A percentile compares a stretch with the other conserved stretches of the same genome.
phyloP scores from a whole-genome alignment of 2,329 filamentous ascomycete species.

The Xylariaceae sp. region DNA sequence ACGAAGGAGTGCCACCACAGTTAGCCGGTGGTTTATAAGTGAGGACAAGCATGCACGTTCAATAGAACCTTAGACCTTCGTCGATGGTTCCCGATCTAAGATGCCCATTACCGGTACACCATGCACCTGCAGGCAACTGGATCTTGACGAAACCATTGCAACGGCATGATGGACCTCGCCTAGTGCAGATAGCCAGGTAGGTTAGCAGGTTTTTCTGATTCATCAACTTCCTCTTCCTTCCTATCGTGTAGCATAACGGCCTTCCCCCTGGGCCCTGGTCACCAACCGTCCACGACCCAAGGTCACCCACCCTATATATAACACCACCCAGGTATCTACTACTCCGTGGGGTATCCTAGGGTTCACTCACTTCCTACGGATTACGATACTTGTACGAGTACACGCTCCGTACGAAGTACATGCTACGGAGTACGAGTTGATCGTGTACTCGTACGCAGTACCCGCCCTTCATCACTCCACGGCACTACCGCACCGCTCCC shows the following conservation, averaged over 20 bases:
- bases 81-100: constrained; percentile 8
- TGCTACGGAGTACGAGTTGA: no score
- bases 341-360: no score
- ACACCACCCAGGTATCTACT: neutral
- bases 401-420: no score
- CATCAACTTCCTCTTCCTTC: neutral
- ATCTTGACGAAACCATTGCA: constrained; percentile 6
- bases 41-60: neutral
- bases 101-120: neutral
- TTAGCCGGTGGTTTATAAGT: neutral
- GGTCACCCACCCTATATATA: neutral
- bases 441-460: neutral
- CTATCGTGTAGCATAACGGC: neutral
- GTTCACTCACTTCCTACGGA: no score
- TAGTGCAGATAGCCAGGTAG: neutral
- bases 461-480: neutral
- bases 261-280: neutral
- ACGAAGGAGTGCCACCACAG: neutral
- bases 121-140: constrained; percentile 10
- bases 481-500: neutral
- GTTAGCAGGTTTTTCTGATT: neutral
- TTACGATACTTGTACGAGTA: no score
- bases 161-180: neutral
- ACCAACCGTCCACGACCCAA: neutral
- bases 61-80: neutral